Percentiles rank a stretch among this genome's conserved stretches.
Conservation (phyloP, 208 protist genomes). For the Leishmania amazonensis region DNA sequence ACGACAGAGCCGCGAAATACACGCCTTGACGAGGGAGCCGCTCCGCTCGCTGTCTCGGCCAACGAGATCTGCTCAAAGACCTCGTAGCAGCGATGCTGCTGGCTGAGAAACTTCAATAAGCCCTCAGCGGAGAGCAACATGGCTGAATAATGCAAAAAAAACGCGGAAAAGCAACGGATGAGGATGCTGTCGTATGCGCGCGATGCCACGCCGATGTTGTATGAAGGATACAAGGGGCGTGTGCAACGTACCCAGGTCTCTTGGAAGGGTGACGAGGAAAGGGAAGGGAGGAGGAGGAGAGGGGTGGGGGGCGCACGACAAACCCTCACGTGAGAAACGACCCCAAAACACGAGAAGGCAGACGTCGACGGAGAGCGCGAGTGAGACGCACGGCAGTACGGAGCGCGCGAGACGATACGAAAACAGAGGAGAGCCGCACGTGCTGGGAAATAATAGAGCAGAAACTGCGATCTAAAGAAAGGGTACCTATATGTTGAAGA, state of each 20-base stretch:
- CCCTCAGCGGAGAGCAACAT: conserved; percentile 27
- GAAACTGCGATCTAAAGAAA: no score
- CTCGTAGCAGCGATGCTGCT: conserved; percentile 7
- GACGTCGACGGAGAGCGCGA: background rate
- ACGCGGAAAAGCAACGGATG: background rate
- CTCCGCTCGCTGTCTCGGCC: background rate
- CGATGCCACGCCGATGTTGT: background rate
- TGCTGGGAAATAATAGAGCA: background rate
- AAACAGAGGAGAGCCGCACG: no score
- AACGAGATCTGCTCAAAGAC: conserved; percentile 29
- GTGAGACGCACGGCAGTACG: no score
- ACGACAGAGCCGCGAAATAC: background rate
- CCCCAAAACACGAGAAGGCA: background rate
- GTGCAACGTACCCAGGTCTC: background rate
- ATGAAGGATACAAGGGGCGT: background rate
- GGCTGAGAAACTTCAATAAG: conserved; percentile 16
- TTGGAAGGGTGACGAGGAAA: background rate
- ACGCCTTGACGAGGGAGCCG: background rate
- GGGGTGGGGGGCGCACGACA: background rate
- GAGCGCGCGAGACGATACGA: no score
- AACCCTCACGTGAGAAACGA: background rate
- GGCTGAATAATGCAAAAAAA: background rate
- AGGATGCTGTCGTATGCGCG: background rate
- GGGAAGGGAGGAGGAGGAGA: background rate
- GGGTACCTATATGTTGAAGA: no score